Evolutionary conservation across 495 filamentous ascomycete genomes (phyloP).

Genomic region (Aspergillus conjunctus): DNA sequence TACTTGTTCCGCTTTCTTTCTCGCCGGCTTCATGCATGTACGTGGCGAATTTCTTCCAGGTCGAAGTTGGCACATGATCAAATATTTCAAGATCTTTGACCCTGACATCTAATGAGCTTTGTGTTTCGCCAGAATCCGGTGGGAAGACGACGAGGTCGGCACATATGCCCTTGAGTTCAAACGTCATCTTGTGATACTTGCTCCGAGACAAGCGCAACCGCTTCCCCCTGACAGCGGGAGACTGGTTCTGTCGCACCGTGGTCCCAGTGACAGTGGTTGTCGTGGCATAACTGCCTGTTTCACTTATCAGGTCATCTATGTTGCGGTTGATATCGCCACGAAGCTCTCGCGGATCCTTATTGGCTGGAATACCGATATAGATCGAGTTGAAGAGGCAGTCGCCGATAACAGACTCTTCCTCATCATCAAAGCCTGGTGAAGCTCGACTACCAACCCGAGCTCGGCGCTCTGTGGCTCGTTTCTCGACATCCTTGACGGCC

Average conservation of each 20-base stretch:
- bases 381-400: constrained; percentile 99
- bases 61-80: constrained; percentile 92
- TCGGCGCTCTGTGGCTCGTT: constrained; percentile 72
- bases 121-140: constrained; percentile 72
- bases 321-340: constrained; percentile 82
- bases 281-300: constrained; percentile 84
- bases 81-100: constrained; percentile 86
- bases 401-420: constrained; percentile 83
- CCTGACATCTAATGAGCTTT: constrained; percentile 82
- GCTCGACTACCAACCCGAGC: constrained; percentile 49
- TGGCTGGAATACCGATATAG: constrained; percentile 90
- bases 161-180: constrained; percentile 86
- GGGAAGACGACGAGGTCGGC: constrained; percentile 85
- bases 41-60: constrained; percentile 97
- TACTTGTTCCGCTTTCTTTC: constrained; percentile 79
- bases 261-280: constrained; percentile 64
- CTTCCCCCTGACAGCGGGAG: constrained; percentile 49
- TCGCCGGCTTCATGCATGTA: constrained; percentile 86
- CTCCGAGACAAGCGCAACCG: constrained; percentile 78
- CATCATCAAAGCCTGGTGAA: constrained; percentile 58
- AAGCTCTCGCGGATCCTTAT: constrained; percentile 79
- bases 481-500: constrained; percentile 83
- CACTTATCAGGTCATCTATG: constrained; percentile 82
- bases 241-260: constrained; percentile 53
- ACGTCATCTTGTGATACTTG: constrained; percentile 91